Base-by-base conservation (phyloP, 2,329 filamentous ascomycete species). In the Fusarium goolgardi region DNA sequence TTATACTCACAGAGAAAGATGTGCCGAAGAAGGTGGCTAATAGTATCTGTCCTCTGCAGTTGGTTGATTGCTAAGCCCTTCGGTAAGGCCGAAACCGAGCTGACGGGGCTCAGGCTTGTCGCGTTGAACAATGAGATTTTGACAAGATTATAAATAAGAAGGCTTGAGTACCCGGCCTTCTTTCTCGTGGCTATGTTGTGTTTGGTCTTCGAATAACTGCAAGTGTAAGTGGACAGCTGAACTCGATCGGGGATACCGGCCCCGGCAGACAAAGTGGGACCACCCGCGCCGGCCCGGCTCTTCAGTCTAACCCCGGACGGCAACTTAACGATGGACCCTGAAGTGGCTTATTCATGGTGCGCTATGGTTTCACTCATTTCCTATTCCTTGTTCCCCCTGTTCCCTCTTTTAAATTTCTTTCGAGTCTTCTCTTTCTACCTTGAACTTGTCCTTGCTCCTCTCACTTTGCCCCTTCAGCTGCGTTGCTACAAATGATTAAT, bases 331-430 rank as follows among this genome's bases (percentile, higher is more conserved):
- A n/a, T 18, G n/a, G 16, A 35, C 10, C 34, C 32, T 20, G 15
- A 29, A 21, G 51, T 45, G 59, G 60, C 37, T 63, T 63, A n/a
- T 20, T 21, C 25, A 21, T n/a, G n/a, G 40, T 43, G 27, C 44
- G 39, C 39, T 21, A 45, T 51, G 25, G 34, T 31, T 51, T n/a
- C 23, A 44, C 47, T 51, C 31, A 16, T 65, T 39, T 61, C 16
- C 16, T 23, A 31, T 47, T 25, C 37, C 39, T 27, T 51, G 32
- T 20, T 11, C 5, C 23, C 31, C 59, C 37, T 43, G 7, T 46
- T 43, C 46, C 12, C 6, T 35, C 21, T 10, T 7, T 18, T 12
- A 6, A 12, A 5, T 31, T 20, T 5, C 12, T 25, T 55, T n/a
- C 27, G 23, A 23, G 18, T 16, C 6, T 25, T 32, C 6, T 25